Base-by-base conservation (phyloP, 2,329 filamentous ascomycete species). In the Xylariaceae sp. region DNA sequence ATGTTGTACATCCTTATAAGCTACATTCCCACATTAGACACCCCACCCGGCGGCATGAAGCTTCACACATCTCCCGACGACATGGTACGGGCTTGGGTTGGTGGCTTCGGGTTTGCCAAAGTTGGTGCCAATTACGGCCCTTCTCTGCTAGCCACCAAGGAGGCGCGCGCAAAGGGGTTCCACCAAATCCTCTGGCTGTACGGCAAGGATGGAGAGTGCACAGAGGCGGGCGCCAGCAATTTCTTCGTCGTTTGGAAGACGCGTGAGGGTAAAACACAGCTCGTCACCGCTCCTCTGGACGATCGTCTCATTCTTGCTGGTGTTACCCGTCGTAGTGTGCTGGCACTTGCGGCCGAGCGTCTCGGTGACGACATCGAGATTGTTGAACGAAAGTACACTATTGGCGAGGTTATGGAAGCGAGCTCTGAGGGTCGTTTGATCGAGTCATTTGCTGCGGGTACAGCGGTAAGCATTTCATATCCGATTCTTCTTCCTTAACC, bases 181-280 rank as follows among this genome's bases (percentile, higher is more conserved):
- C 84, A 93, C 71, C 93, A 97, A 80, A 88, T 97, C 58, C 82
- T 97, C n/a, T 97, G 92, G 92, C 81, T 97, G 54, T 94, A 96
- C 70, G 91, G 91, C 1, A 74, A 83, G 47, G 81, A 93, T 67
- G 84, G 83, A 55, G 84, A 85, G 71, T 92, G 95, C 64, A 97
- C 92, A 1, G 92, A 97, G 78, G 92, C 92, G 1, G 92, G 92
- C 3, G 92, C 91, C 10, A 90, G 86, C 70, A 97, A 97, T 76
- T 96, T 96, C 77, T 96, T 97, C 70, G 80, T 96, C 6, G 78
- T 96, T 10, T 92, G 88, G 89, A 82, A 80, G 71, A 82, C 81
- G 51, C 82, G 80, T 71, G 82, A 87, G 67, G 86, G 82, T 6
- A 82, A 79, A 68, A 70, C 82, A 23, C 81, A 94, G 77, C 80